Evolutionary conservation across 2,329 filamentous ascomycete species (phyloP).

Genomic region (Pyricularia pennisetigena): DNA sequence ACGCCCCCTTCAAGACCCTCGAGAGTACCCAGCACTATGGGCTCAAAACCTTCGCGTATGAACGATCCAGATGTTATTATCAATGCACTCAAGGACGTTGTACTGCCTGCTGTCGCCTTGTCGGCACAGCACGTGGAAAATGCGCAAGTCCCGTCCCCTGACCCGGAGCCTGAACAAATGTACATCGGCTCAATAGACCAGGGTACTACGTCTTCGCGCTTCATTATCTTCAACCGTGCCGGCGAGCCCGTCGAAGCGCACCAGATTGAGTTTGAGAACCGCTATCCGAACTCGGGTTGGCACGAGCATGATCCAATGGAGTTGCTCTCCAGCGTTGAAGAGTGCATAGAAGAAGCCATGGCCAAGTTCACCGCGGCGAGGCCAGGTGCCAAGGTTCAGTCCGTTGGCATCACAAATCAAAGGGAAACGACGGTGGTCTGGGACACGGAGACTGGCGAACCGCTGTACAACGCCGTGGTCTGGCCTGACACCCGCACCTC

Average conservation of each 20-base stretch:
- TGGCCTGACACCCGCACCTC: conserved; percentile 83
- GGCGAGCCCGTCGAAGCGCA: conserved; percentile 74
- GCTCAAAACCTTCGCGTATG: background rate
- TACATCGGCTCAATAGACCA: conserved; percentile 87
- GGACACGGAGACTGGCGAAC: conserved; percentile 71
- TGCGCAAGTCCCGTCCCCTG: background rate
- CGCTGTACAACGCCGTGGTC: conserved; percentile 75
- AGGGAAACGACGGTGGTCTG: conserved; percentile 81
- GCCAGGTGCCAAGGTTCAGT: conserved; percentile 57
- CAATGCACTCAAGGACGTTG: background rate
- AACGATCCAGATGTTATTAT: background rate
- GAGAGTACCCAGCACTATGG: background rate
- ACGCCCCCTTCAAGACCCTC: background rate
- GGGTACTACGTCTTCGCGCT: conserved; percentile 80
- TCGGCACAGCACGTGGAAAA: conserved; percentile 4
- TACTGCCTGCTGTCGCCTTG: background rate
- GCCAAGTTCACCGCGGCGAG: conserved; percentile 62
- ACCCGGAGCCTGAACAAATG: conserved; percentile 9
- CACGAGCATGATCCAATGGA: conserved; percentile 81
- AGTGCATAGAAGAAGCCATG: conserved; percentile 69
- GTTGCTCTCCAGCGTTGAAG: conserved; percentile 64
- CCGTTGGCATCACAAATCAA: conserved; percentile 83
- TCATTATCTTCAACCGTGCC: conserved; percentile 77
- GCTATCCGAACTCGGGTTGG: conserved; percentile 81
- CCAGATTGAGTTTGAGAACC: conserved; percentile 78